Evolutionary conservation across 371 early-diverging fungal species (phyloP).

Genomic region (Mortierella sp.): DNA sequence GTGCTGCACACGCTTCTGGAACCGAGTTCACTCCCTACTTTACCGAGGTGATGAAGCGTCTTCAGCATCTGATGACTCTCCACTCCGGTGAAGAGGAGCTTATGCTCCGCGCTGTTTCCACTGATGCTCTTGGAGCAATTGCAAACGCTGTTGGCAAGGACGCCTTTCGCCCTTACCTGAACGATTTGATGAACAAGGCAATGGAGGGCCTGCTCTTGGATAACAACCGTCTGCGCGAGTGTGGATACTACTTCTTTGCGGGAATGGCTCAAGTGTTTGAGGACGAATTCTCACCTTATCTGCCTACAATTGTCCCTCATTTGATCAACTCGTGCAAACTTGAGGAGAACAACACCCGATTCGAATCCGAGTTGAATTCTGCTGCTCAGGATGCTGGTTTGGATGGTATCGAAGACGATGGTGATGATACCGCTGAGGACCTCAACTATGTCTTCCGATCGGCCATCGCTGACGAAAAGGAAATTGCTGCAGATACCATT

Average conservation of each 20-base stretch:
- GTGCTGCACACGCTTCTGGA: conserved; percentile 87
- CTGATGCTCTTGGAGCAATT: conserved; percentile 85
- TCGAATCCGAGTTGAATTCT: conserved; percentile 36
- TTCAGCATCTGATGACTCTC: conserved; percentile 78
- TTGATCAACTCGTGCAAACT: conserved; percentile 78
- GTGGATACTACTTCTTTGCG: conserved; percentile 87
- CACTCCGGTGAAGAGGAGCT: conserved; percentile 68
- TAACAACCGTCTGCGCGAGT: conserved; percentile 80
- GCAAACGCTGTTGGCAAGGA: conserved; percentile 92
- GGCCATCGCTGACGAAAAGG: conserved; percentile 91
- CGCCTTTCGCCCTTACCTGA: conserved; percentile 79
- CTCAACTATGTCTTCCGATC: conserved; percentile 71
- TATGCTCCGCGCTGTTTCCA: conserved; percentile 85
- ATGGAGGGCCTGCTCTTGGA: conserved; percentile 80
- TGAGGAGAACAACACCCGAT: conserved; percentile 67
- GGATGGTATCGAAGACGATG: conserved; percentile 51
- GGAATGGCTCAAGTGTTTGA: conserved; percentile 83
- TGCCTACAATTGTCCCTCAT: conserved; percentile 78
- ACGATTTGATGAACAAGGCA: conserved; percentile 78
- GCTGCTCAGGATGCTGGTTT: conserved; percentile 18
- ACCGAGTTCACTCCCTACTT: conserved; percentile 83
- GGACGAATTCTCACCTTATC: conserved; percentile 82
- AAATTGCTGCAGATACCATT: conserved; percentile 85
- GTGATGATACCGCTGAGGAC: conserved; percentile 65
- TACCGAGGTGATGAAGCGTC: conserved; percentile 72